Base-by-base conservation (phyloP, 306 rosid genomes). In the Rosa rugosa region DNA sequence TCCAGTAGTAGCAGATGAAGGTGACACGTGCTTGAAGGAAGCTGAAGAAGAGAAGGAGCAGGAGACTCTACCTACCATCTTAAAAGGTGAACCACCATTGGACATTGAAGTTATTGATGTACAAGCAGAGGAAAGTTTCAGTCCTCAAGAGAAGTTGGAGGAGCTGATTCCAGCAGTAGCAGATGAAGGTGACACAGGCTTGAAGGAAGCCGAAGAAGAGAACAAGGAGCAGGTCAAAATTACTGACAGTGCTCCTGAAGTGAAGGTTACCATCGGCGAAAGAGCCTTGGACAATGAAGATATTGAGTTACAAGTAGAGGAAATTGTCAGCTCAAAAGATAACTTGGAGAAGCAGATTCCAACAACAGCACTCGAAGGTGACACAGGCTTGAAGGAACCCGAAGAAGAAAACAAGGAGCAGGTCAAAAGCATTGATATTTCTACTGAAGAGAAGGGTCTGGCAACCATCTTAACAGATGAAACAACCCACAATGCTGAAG, bases 141-240 rank as follows among this genome's bases (percentile, higher is more conserved):
- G 34, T 76, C 66, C 47, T n/a, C n/a, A 73, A n/a, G 78, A 79
- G 78, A 51, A 75, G 8, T 64, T 50, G 8, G 42, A 75, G 64
- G 45, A 69, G 36, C 41, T 41, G 25, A 68, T 75, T 79, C 36
- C 38, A 34, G 50, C 22, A 44, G 34, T 22, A 31, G 46, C 8
- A 18, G 80, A 76, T 31, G 78, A 60, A 78, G 77, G 75, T 56
- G 75, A 79, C 47, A 38, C 47, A 74, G 49, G 64, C 31, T 13
- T 49, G 73, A 65, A 80, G 65, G 83, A 77, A 72, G 71, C 53
- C 40, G 18, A 73, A 36, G 71, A 40, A 56, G 80, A 65, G 45
- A 41, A 63, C 36, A 38, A 62, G 53, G 77, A 76, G 75, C 68
- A 64, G 45, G 62, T 70, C 47, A 51, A 70, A 51, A 62, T 16